These are phyloP conservation scores for Cladosporium colombiae DNA, from an alignment of 2,329 filamentous ascomycete species.

Conservation along the genomic window DNA sequence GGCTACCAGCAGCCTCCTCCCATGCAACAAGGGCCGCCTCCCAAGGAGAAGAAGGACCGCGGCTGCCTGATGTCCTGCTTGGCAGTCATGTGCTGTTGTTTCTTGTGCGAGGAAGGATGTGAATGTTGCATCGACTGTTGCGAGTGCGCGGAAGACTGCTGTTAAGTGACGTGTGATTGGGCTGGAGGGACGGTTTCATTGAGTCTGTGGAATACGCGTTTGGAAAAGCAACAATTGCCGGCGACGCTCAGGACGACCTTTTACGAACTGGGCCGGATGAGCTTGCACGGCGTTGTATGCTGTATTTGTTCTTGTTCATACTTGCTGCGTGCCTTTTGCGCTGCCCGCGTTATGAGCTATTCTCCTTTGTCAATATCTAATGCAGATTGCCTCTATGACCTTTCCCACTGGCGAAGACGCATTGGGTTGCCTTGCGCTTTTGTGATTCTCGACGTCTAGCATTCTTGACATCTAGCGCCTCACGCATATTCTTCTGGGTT, in stretches of 20 bases:
- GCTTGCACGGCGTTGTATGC: not conserved
- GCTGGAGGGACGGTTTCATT: not conserved
- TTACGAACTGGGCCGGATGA: not conserved
- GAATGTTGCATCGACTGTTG: slow-evolving; percentile 65
- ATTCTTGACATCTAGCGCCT: not conserved
- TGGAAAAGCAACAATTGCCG: not conserved
- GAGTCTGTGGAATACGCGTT: not conserved
- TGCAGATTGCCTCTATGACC: slow-evolving; percentile 6
- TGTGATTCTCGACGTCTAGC: not conserved
- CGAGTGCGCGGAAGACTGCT: slow-evolving; percentile 49
- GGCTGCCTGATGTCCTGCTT: slow-evolving; percentile 57
- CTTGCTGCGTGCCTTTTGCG: slow-evolving; percentile 7
- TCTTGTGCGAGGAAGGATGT: slow-evolving; percentile 64
- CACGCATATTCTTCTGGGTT: too few relatives aligned
- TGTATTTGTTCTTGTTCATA: not conserved
- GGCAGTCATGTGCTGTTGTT: slow-evolving; percentile 63
- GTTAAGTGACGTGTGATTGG: slow-evolving; percentile 23
- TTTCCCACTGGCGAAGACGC: not conserved
- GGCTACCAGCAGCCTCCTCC: slow-evolving; percentile 40
- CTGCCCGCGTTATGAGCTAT: slow-evolving; percentile 14
- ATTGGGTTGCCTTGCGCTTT: not conserved
- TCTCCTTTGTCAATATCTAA: slow-evolving; percentile 18
- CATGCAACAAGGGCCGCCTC: slow-evolving; percentile 44
- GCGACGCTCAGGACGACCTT: not conserved
- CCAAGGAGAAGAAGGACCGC: slow-evolving; percentile 48